A percentile compares a stretch with the other conserved stretches of the same genome.
Conservation (phyloP, 805 yeast species). For the Jamesozyma lodderae region DNA sequence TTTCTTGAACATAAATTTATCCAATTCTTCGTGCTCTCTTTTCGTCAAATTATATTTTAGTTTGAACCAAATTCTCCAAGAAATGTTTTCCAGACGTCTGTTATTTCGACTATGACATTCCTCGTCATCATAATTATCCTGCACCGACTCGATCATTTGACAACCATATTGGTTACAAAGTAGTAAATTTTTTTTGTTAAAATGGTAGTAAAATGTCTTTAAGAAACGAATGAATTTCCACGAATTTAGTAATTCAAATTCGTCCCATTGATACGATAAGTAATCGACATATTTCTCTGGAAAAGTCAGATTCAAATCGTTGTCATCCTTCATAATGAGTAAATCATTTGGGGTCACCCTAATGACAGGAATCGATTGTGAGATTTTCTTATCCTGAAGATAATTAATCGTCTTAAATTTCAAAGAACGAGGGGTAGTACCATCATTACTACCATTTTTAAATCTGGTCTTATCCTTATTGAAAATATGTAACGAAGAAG, state of each 20-base stretch:
- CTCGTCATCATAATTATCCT: slow-evolving; percentile 1
- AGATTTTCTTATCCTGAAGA: neutral
- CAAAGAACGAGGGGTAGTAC: slow-evolving; percentile 1
- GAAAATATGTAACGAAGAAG: slow-evolving; percentile 40
- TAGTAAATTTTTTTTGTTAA: too few species aligned
- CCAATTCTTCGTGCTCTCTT: too few species aligned
- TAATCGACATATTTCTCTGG: slow-evolving; percentile 72
- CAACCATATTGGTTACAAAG: too few species aligned
- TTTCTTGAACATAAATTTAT: too few species aligned
- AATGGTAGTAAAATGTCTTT: slow-evolving; percentile 19
- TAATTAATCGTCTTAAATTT: neutral
- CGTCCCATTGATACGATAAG: slow-evolving; percentile 87
- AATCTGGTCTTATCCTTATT: neutral
- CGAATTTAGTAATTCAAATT: slow-evolving; percentile 65
- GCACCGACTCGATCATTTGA: neutral
- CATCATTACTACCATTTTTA: slow-evolving; percentile 9
- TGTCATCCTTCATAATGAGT: slow-evolving; percentile 46
- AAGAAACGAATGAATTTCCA: slow-evolving; percentile 87
- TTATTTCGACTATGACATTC: slow-evolving; percentile 63
- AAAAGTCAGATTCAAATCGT: slow-evolving; percentile 51
- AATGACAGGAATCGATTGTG: neutral
- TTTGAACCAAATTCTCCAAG: slow-evolving; percentile 70
- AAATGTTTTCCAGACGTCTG: slow-evolving; percentile 71
- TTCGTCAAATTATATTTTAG: too few species aligned
- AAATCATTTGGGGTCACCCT: neutral